Percentiles rank a stretch among this genome's conserved stretches.
phyloP scores from a whole-genome alignment of 2,329 filamentous ascomycete genomes.

The Ophiocordyceps unilateralis region DNA sequence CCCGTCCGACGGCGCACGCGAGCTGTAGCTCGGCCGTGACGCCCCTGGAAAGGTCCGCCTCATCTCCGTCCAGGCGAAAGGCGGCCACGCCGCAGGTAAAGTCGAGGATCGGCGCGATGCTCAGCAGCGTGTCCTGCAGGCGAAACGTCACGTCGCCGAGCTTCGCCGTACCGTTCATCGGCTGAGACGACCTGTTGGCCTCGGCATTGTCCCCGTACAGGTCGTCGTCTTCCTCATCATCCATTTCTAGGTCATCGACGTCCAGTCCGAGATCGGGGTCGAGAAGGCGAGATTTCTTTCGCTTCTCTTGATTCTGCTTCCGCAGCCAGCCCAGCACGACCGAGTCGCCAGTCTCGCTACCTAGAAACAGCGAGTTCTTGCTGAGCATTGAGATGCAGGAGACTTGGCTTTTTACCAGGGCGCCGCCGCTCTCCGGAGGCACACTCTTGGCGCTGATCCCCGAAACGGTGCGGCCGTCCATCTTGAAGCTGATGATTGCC shows the following conservation, averaged over 20 bases:
- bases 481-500: slow-evolving; percentile 60
- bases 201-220: slow-evolving; percentile 44
- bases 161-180: slow-evolving; percentile 23
- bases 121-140: slow-evolving; percentile 59
- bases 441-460: slow-evolving; percentile 61
- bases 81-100: slow-evolving; percentile 48
- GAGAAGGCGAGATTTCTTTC: slow-evolving; percentile 42
- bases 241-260: slow-evolving; percentile 32
- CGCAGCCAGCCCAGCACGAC: slow-evolving; percentile 64
- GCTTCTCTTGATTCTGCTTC: slow-evolving; percentile 45
- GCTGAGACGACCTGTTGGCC: slow-evolving; percentile 33
- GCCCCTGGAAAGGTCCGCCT: slow-evolving; percentile 21
- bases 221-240: slow-evolving; percentile 49
- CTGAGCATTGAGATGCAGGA: slow-evolving; percentile 56
- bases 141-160: slow-evolving; percentile 54
- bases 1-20: slow-evolving; percentile 43
- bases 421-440: slow-evolving; percentile 42
- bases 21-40: slow-evolving; percentile 41
- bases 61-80: slow-evolving; percentile 24
- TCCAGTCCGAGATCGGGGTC: slow-evolving; percentile 35
- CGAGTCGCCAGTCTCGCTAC: slow-evolving; percentile 71
- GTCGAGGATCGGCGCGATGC: slow-evolving; percentile 63
- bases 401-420: slow-evolving; percentile 40
- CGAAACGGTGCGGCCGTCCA: slow-evolving; percentile 84
- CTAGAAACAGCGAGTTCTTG: slow-evolving; percentile 59